These are phyloP conservation scores for Eucalyptus erythrocorys DNA, from an alignment of 345 rosid genomes.

Conservation along the genomic window DNA sequence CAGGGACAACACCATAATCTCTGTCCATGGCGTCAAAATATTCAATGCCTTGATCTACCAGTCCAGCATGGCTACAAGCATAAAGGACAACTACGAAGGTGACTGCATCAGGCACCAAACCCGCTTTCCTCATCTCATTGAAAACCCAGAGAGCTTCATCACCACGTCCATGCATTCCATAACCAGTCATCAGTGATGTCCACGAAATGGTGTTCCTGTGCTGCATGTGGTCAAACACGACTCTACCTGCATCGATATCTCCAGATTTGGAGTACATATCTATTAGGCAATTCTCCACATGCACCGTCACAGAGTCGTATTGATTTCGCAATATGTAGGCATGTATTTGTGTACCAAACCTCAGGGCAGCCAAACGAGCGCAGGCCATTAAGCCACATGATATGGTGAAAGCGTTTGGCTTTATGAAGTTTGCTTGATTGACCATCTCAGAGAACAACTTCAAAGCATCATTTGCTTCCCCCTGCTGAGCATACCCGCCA, in stretches of 20 bases:
- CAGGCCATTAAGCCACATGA: conserved; percentile 80
- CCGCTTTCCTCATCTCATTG: conserved; percentile 43
- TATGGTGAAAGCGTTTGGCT: conserved; percentile 70
- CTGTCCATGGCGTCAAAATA: conserved; percentile 42
- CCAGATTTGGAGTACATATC: conserved; percentile 89
- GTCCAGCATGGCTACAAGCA: conserved; percentile 88
- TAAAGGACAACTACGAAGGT: conserved; percentile 69
- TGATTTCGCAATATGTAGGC: conserved; percentile 50
- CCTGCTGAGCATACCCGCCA: conserved; percentile 82
- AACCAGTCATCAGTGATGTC: conserved; percentile 76
- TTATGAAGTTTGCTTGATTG: conserved; percentile 18
- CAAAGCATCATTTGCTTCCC: conserved; percentile 65
- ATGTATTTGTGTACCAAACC: conserved; percentile 64
- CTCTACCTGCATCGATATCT: conserved; percentile 37
- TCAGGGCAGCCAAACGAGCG: conserved; percentile 58
- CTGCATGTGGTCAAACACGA: conserved; percentile 48
- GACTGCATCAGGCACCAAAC: conserved; percentile 49
- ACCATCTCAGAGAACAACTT: conserved; percentile 54
- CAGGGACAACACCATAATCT: conserved; percentile 42
- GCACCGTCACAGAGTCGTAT: conserved; percentile 11
- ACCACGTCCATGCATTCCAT: conserved; percentile 82
- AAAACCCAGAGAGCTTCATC: conserved; percentile 50
- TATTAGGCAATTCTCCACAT: conserved; percentile 61
- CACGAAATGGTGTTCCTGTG: conserved; percentile 61
- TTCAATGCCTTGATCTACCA: conserved; percentile 60